These are phyloP conservation scores for Iris pallida DNA, from an alignment of 116 monocot genomes.

Conservation along the genomic window DNA sequence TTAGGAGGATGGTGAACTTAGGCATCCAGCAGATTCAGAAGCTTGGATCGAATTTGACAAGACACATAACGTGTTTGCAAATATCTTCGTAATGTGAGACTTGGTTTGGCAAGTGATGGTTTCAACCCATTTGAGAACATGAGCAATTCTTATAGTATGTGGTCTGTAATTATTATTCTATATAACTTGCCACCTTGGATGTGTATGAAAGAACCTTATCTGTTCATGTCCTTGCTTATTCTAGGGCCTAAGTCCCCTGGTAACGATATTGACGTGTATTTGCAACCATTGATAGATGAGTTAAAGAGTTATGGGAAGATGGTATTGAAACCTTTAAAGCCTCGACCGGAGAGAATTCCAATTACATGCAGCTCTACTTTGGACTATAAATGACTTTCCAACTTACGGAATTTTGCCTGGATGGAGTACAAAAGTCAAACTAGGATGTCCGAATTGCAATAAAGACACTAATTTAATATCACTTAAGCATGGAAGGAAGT, in stretches of 20 bases:
- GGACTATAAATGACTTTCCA: constrained; percentile 6
- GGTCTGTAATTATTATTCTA: constrained; percentile 4
- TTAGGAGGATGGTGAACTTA: background rate
- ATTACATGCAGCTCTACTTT: background rate
- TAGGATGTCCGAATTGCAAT: background rate
- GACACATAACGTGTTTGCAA: background rate
- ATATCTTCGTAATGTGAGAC: constrained; percentile 1
- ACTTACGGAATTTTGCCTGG: background rate
- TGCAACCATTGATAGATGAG: constrained; percentile 10
- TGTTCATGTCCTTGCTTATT: constrained; percentile 15
- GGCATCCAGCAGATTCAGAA: constrained; percentile 6
- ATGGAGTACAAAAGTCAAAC: background rate
- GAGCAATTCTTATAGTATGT: constrained; percentile 1
- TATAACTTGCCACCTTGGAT: constrained; percentile 15
- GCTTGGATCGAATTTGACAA: constrained; percentile 10
- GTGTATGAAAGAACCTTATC: constrained; percentile 6
- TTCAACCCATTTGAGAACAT: constrained; percentile 13
- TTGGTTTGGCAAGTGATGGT: constrained; percentile 23
- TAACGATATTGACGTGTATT: constrained; percentile 11
- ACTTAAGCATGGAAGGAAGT: background rate
- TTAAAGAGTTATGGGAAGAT: background rate
- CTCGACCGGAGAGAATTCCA: background rate
- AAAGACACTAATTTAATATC: background rate
- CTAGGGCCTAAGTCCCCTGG: background rate
- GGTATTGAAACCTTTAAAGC: background rate